phyloP scores from a whole-genome alignment of 768 basidiomycete species.

The Boletus pseudo-olivaceus region DNA sequence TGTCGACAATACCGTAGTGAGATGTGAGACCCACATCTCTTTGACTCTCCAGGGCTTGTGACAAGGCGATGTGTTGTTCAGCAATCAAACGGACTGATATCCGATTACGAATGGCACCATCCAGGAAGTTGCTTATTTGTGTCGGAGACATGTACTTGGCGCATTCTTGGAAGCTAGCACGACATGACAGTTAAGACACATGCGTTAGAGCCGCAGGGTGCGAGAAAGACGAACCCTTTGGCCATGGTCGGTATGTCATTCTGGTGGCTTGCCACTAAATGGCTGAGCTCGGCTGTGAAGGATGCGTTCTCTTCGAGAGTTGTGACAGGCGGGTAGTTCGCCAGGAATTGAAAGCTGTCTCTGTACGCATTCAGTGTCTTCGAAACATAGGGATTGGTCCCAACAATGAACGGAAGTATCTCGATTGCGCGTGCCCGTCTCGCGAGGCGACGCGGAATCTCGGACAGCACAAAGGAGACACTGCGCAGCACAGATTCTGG shows the following conservation, averaged over 20 bases:
- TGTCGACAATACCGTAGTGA: constrained; percentile 72
- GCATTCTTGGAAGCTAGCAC: constrained; percentile 77
- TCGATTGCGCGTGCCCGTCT: constrained; percentile 73
- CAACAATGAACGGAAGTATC: constrained; percentile 80
- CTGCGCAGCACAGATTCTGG: constrained; percentile 68
- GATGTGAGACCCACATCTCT: constrained; percentile 29
- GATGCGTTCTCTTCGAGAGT: constrained; percentile 65
- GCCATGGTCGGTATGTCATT: constrained; percentile 91
- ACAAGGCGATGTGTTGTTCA: constrained; percentile 86
- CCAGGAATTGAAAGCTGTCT: constrained; percentile 66
- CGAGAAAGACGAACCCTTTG: constrained; percentile 61
- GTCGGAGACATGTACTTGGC: constrained; percentile 76
- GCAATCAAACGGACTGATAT: constrained; percentile 87
- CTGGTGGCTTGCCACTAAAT: constrained; percentile 70
- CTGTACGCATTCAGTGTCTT: constrained; percentile 65
- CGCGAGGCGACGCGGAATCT: constrained; percentile 75
- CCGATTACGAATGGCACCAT: constrained; percentile 80
- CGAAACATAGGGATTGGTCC: constrained; percentile 83
- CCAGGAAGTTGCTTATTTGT: constrained; percentile 77
- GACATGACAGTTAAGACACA: background rate
- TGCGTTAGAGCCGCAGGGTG: background rate
- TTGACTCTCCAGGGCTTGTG: constrained; percentile 55
- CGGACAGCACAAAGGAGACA: constrained; percentile 68
- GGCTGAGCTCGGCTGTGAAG: constrained; percentile 66
- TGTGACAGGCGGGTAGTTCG: constrained; percentile 60